Percentiles rank a stretch among this genome's conserved stretches.
phyloP scores from a whole-genome alignment of 495 filamentous ascomycete species.

The Hypoxylon intermedium region DNA sequence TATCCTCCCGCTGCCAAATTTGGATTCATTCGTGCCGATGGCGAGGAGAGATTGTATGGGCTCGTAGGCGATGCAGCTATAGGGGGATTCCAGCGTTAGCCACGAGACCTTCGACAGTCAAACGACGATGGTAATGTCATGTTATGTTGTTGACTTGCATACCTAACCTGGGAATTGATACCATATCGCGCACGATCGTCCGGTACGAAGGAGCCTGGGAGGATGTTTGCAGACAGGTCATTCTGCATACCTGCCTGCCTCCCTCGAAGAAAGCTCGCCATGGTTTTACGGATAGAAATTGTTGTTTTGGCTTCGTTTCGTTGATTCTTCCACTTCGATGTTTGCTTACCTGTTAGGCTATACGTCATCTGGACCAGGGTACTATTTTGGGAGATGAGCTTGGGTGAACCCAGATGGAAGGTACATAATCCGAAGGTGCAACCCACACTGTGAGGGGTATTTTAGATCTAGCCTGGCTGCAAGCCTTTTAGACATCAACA shows the following conservation, averaged over 20 bases:
- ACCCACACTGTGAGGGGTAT: no score
- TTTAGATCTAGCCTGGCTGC: no score
- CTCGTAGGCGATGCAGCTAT: conserved; percentile 81
- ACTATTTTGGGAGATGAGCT: no score
- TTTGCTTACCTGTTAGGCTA: not conserved
- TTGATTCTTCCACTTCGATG: no score
- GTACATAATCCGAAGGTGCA: no score
- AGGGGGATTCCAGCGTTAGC: conserved; percentile 23
- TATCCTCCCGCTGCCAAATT: conserved; percentile 79
- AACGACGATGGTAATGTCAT: not conserved
- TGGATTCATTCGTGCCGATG: conserved; percentile 85
- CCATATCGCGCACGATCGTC: conserved; percentile 88
- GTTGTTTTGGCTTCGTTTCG: not conserved
- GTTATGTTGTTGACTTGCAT: conserved; percentile 13
- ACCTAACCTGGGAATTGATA: conserved; percentile 83
- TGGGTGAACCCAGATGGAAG: no score
- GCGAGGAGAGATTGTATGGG: conserved; percentile 92
- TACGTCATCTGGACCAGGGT: no score
- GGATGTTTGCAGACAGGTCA: conserved; percentile 83
- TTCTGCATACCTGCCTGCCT: conserved; percentile 92
- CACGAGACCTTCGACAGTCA: not conserved
- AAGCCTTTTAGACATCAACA: no score
- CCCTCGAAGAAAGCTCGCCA: conserved; percentile 86
- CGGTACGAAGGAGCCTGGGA: conserved; percentile 74
- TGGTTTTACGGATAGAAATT: conserved; percentile 47